Conservation (phyloP, 2,329 filamentous ascomycete genomes). For the Colletotrichum sp. region DNA sequence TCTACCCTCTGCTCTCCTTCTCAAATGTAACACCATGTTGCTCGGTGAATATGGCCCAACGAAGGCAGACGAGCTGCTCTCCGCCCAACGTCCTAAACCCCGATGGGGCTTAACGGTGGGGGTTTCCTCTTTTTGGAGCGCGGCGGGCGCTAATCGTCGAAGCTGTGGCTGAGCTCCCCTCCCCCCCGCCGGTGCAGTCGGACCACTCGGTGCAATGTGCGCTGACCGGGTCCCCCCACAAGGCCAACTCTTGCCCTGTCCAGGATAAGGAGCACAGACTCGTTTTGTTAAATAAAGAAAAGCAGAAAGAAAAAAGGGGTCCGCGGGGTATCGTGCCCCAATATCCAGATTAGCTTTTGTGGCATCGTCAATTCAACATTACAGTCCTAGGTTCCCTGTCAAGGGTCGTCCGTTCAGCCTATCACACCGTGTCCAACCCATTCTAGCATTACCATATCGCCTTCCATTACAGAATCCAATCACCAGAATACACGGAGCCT, state of each 20-base stretch:
- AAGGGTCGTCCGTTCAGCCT: not conserved
- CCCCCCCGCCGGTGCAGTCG: not conserved
- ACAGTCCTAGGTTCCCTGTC: not conserved
- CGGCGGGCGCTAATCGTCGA: not conserved
- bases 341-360: not conserved
- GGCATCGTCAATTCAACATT: constrained; percentile 18
- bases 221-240: not conserved
- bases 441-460: not conserved
- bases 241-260: not conserved
- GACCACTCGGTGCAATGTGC: not conserved
- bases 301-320: constrained; percentile 1
- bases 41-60: not conserved
- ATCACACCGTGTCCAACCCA: not conserved
- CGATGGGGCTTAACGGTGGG: not conserved
- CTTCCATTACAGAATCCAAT: not conserved
- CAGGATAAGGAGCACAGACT: constrained; percentile 7
- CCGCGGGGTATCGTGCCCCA: constrained; percentile 7
- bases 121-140: not conserved
- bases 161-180: not conserved
- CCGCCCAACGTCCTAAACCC: not conserved
- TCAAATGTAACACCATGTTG: not conserved
- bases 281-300: not conserved
- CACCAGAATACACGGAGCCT: not conserved
- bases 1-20: not conserved
- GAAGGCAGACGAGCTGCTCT: not conserved